A percentile compares a stretch with the other conserved stretches of the same genome.
These are phyloP conservation scores for Suhomyces sp. DNA, from an alignment of 805 yeast genomes.

Conservation along the genomic window DNA sequence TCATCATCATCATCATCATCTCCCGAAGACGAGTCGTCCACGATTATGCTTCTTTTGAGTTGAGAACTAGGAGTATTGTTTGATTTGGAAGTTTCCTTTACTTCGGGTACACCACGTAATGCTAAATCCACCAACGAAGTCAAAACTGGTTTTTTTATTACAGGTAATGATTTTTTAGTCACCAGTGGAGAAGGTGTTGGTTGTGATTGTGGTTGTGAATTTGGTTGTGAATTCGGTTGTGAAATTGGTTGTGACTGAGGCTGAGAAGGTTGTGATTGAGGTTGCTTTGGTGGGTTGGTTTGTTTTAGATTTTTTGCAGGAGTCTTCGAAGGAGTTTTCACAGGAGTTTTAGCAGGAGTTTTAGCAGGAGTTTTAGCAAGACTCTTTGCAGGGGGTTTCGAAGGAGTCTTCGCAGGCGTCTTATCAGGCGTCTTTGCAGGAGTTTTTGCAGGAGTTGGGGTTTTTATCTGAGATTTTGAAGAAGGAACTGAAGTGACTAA, in stretches of 20 bases:
- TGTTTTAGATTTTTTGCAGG: neutral
- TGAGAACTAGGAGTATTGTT: neutral
- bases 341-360: neutral
- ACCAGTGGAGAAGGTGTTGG: neutral
- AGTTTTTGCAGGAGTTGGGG: neutral
- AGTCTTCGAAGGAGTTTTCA: neutral
- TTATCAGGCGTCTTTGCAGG: neutral
- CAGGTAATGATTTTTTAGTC: neutral
- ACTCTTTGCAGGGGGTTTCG: neutral
- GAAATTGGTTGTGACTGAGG: neutral
- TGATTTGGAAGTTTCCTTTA: constrained; percentile 38
- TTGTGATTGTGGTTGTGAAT: neutral
- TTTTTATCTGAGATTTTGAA: neutral
- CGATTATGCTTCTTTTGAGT: neutral
- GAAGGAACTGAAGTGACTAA: constrained; percentile 11
- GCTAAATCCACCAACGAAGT: constrained; percentile 56
- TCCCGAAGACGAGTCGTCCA: neutral
- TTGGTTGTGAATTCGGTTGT: neutral
- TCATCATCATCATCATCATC: constrained; percentile 12
- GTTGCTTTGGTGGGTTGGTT: neutral
- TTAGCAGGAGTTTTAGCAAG: neutral
- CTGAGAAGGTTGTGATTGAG: neutral
- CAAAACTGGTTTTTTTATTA: constrained; percentile 38
- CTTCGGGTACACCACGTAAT: constrained; percentile 67
- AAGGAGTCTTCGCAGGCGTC: neutral